These are phyloP conservation scores for Rutstroemia sp. DNA, from an alignment of 2,329 filamentous ascomycete species.

Conservation along the genomic window DNA sequence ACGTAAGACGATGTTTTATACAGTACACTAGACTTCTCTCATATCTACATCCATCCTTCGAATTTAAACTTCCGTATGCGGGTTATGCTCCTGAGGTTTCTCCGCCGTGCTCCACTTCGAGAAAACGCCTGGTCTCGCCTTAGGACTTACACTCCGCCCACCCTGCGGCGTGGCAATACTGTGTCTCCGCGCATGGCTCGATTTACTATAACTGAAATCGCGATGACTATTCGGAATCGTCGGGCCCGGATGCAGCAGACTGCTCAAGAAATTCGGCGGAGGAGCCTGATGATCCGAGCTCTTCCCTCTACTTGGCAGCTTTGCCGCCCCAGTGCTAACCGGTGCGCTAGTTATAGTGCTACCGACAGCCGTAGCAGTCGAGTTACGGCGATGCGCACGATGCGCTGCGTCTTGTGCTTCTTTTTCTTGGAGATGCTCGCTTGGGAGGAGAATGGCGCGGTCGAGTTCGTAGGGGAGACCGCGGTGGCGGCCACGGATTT, in stretches of 20 bases:
- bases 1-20: too few species aligned
- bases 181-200: conserved; percentile 1
- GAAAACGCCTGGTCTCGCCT: background rate
- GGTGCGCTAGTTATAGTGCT: background rate
- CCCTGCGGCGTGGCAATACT: conserved; percentile 1
- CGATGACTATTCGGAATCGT: conserved; percentile 25
- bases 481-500: conserved; percentile 61
- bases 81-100: background rate
- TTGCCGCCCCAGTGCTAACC: conserved; percentile 7
- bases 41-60: too few species aligned
- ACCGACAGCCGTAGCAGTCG: conserved; percentile 8
- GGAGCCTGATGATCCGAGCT: conserved; percentile 3
- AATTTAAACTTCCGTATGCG: background rate
- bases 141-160: conserved; percentile 3
- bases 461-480: conserved; percentile 63
- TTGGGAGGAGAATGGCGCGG: conserved; percentile 61
- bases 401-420: conserved; percentile 40
- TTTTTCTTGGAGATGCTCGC: conserved; percentile 53
- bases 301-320: conserved; percentile 10
- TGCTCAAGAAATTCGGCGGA: conserved; percentile 22
- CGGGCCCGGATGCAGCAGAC: conserved; percentile 27
- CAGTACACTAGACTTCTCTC: too few species aligned
- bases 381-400: conserved; percentile 14
- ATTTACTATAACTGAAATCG: background rate
- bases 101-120: conserved; percentile 2